Evolutionary conservation across 2,329 filamentous ascomycete genomes (phyloP).

Genomic region (Xylaria sp.): DNA sequence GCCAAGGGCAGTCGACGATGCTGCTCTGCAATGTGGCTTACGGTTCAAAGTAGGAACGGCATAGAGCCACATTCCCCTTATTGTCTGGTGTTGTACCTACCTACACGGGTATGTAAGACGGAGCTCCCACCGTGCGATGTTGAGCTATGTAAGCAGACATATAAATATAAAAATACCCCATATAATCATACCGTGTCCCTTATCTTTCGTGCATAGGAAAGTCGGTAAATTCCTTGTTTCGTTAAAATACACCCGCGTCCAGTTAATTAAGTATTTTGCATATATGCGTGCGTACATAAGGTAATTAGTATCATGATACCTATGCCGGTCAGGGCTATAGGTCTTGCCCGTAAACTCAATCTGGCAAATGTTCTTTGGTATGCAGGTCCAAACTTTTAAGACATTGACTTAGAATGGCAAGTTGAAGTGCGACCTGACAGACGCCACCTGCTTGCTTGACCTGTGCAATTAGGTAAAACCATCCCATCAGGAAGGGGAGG

Average conservation of each 20-base stretch:
- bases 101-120: not conserved
- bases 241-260: not conserved
- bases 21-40: conserved; percentile 7
- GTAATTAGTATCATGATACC: too few relatives aligned
- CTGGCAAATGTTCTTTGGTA: not conserved
- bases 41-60: not conserved
- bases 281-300: too few relatives aligned
- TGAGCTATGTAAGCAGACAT: not conserved
- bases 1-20: conserved; percentile 20
- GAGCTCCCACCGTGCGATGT: not conserved
- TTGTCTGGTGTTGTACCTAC: not conserved
- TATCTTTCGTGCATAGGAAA: too few relatives aligned
- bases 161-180: not conserved
- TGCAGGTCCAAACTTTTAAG: conserved; percentile 4
- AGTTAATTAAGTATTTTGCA: too few relatives aligned
- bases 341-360: not conserved
- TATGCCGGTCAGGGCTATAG: too few relatives aligned
- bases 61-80: not conserved
- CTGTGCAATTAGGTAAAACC: not conserved
- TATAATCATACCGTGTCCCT: too few relatives aligned
- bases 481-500: not conserved
- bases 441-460: not conserved
- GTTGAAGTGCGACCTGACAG: not conserved
- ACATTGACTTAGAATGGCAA: conserved; percentile 1
- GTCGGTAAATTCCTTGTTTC: too few relatives aligned